Conservation (phyloP, 805 yeast genomes). For the Candida endomychidarum region DNA sequence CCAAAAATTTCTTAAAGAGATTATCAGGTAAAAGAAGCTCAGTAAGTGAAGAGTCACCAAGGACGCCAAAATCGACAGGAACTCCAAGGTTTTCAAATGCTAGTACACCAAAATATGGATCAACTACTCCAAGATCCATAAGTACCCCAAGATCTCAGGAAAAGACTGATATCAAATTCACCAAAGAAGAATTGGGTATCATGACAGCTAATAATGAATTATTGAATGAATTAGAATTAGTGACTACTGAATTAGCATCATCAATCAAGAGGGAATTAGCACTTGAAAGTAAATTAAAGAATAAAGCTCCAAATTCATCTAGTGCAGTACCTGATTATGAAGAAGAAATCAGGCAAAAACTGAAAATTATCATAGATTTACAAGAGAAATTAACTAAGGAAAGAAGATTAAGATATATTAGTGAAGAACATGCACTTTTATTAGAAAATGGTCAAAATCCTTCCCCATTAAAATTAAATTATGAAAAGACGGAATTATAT, state of each 20-base stretch:
- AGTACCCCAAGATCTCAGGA: slow-evolving; percentile 12
- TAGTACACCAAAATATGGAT: slow-evolving; percentile 10
- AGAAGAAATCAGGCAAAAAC: slow-evolving; percentile 42
- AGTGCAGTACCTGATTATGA: slow-evolving; percentile 31
- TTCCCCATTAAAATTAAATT: slow-evolving; percentile 53
- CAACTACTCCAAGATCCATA: slow-evolving; percentile 8
- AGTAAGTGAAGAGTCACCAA: slow-evolving; percentile 12
- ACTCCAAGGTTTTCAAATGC: slow-evolving; percentile 4
- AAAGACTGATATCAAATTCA: slow-evolving; percentile 30
- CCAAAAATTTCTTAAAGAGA: slow-evolving; percentile 34
- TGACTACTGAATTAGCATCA: slow-evolving; percentile 70
- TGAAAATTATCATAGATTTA: slow-evolving; percentile 45
- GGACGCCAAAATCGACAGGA: slow-evolving; percentile 14
- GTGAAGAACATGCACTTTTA: slow-evolving; percentile 67
- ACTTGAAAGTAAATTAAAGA: slow-evolving; percentile 47
- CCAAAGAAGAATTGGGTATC: slow-evolving; percentile 62
- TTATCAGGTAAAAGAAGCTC: slow-evolving; percentile 28
- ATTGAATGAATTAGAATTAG: slow-evolving; percentile 62
- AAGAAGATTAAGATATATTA: slow-evolving; percentile 61
- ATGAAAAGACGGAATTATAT: slow-evolving; percentile 54
- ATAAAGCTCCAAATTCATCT: neutral
- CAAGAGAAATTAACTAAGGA: slow-evolving; percentile 62
- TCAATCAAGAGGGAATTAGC: slow-evolving; percentile 69
- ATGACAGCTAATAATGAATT: slow-evolving; percentile 59
- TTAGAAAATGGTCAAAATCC: slow-evolving; percentile 55